Percentiles rank a stretch among this genome's conserved stretches.
Evolutionary conservation across 768 basidiomycete genomes (phyloP).

Genomic region (Postia placenta): DNA sequence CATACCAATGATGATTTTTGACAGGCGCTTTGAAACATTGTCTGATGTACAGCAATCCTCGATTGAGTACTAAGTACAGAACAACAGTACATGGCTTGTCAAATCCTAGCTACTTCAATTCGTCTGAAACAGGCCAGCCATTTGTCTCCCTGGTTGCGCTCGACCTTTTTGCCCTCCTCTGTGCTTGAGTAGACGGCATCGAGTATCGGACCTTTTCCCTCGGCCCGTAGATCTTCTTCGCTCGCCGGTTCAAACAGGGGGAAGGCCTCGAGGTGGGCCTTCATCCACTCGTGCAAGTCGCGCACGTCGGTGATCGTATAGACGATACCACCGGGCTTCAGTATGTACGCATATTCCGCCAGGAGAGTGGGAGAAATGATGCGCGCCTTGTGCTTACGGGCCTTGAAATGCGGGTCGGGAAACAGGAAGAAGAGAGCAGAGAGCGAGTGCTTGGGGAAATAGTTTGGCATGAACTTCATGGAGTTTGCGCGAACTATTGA

Average conservation of each 20-base stretch:
- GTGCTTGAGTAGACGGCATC: conserved; percentile 81
- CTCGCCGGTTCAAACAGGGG: conserved; percentile 81
- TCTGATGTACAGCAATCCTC: no score
- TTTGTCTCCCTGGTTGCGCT: conserved; percentile 85
- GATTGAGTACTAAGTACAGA: neutral
- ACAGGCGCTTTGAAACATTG: neutral
- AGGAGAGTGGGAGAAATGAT: conserved; percentile 97
- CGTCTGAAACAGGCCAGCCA: conserved; percentile 89
- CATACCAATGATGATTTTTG: neutral
- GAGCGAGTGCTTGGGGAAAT: conserved; percentile 85
- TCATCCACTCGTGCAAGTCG: conserved; percentile 96
- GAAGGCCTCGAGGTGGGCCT: conserved; percentile 76
- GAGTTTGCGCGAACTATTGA: conserved; percentile 94
- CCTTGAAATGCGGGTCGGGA: conserved; percentile 98
- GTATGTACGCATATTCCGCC: conserved; percentile 93
- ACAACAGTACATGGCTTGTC: neutral
- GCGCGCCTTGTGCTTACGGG: conserved; percentile 96
- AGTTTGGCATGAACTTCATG: conserved; percentile 98
- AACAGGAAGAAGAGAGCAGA: conserved; percentile 96
- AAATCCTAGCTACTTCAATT: conserved; percentile 28
- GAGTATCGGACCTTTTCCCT: conserved; percentile 73
- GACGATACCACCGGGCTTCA: conserved; percentile 89
- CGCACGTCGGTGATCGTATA: conserved; percentile 98
- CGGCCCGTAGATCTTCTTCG: conserved; percentile 66
- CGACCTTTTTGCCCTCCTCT: conserved; percentile 97